Base-by-base conservation (phyloP, 2,329 filamentous ascomycete species). In the Diaporthe sp. region DNA sequence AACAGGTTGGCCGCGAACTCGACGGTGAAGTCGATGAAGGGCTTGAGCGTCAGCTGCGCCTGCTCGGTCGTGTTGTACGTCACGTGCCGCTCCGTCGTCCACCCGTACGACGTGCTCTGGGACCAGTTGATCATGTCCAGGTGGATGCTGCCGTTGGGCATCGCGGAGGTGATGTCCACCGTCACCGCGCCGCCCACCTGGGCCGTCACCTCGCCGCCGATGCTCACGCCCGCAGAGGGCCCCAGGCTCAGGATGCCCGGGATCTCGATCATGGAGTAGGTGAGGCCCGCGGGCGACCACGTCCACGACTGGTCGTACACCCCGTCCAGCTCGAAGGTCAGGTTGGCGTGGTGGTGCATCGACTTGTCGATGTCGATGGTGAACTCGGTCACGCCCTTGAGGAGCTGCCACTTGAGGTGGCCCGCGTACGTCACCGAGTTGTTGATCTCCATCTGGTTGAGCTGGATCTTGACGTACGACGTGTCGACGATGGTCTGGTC, bases 391-490 rank as follows among this genome's bases (percentile, higher is more conserved):
- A 79, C 76, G 61, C 74, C 77, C 9, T 74, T 71, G 28, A 78
- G 45, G 60, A 78, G 45, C 54, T 76, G 73, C 76, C 77, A 79
- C 52, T 78, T 76, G 4, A 78, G 70, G 52, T 76, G 76, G 50
- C 78, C 78, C 58, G 77, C 77, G 55, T 78, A 79, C 35, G 75
- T 76, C 47, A 78, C 76, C 68, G 76, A 75, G 71, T 78, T 77
- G 64, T 71, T 69, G 52, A 79, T 66, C 19, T 75, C 61, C 76
- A 76, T 76, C 61, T 77, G 74, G 76, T 79, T 76, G 69, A 78
- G 76, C n/a, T 77, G 72, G 38, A 79, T 60, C 42, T 75, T 76
- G 35, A 78, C 55, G 73, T 77, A 77, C 33, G 72, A 58, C 22
- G 74, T 75, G 68, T 77, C 75, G 33, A 78, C 67, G 30, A 77